Conservation (phyloP, 352 stramenopile species). For the Phytophthora uliginosa region DNA sequence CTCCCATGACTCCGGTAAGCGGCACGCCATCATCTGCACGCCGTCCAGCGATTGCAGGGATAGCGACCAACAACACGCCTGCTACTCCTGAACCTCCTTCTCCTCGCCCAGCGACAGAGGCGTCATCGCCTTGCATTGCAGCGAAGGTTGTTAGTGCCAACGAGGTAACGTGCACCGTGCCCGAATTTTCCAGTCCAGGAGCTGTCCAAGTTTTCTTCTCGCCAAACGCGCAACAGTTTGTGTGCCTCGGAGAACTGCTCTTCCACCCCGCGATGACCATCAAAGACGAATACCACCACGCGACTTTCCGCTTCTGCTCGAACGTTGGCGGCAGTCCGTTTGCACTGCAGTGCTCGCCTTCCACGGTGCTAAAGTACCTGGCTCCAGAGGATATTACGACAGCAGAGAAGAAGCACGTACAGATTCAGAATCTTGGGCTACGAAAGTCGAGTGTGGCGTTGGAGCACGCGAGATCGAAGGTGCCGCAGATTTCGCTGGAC, state of each 20-base stretch:
- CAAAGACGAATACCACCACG: conserved; percentile 46
- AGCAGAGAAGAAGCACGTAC: conserved; percentile 38
- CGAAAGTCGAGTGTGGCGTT: conserved; percentile 29
- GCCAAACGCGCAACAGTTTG: conserved; percentile 80
- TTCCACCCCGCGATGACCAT: conserved; percentile 68
- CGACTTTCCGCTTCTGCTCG: conserved; percentile 64
- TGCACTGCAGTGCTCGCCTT: conserved; percentile 59
- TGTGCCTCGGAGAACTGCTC: conserved; percentile 63
- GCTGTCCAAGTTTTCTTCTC: conserved; percentile 68
- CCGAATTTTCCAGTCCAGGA: conserved; percentile 57
- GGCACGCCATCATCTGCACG: neutral
- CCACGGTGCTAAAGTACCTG: conserved; percentile 61
- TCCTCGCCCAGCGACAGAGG: conserved; percentile 3
- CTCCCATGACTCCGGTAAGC: conserved; percentile 8
- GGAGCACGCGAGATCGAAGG: conserved; percentile 1
- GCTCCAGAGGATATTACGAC: conserved; percentile 52
- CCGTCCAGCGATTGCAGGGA: conserved; percentile 12
- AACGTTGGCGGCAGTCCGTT: conserved; percentile 72
- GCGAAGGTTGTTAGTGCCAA: conserved; percentile 56
- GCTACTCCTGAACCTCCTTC: conserved; percentile 3
- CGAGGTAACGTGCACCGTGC: conserved; percentile 64
- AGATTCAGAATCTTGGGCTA: conserved; percentile 37
- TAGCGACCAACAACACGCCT: neutral
- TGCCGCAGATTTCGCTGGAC: neutral
- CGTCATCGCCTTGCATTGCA: conserved; percentile 53